Evolutionary conservation across 352 stramenopile genomes (phyloP), one percentile per base, ranked within the genome.

Genomic region (Saprolegnia diclina): DNA sequence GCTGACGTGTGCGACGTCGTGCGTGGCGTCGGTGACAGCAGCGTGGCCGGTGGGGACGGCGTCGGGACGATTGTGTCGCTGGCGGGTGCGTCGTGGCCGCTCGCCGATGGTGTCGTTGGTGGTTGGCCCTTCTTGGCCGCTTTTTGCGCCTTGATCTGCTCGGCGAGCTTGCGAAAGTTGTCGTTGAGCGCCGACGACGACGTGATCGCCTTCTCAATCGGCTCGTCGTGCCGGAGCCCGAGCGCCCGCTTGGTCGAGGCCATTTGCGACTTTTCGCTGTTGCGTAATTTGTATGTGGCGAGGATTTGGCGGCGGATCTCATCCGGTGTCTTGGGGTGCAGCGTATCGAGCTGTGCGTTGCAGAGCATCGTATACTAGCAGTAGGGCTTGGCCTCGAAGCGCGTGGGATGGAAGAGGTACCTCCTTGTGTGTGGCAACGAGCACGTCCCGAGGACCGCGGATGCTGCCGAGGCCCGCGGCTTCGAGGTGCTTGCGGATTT

Each of bases 401-500:
- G 18, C 50, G 44, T 71, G 1, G 73, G 56, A 2, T 37, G 54
- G 32, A 26, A 61, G 32, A 40, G 14, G 13, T 69, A 94, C 85
- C 79, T 94, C 86, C 79, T 94, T 94, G 76, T 94, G 86, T 62
- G 90, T 89, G 66, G 91, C 82, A 70, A 94, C 91, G 71, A 92
- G 91, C 46, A 91, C 83, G n/a, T 92, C 84, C 38, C 83, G 76
- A 65, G 85, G 87, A 67, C 88, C 90, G 24, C 86, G 79, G 6
- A 71, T 66, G 11, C 81, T 68, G 29, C 78, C 76, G 35, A 94
- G 79, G 54, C 79, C 82, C 55, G 89, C 91, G 16, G 68, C 65
- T 64, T 92, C 83, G 22, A 94, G 72, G 21, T 92, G 72, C 72
- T 92, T 90, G 64, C 74, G 77, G 57, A 87, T 79, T 54, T 77